phyloP scores from a whole-genome alignment of 164 flowering plant species.

The Tetracentron sinense region DNA sequence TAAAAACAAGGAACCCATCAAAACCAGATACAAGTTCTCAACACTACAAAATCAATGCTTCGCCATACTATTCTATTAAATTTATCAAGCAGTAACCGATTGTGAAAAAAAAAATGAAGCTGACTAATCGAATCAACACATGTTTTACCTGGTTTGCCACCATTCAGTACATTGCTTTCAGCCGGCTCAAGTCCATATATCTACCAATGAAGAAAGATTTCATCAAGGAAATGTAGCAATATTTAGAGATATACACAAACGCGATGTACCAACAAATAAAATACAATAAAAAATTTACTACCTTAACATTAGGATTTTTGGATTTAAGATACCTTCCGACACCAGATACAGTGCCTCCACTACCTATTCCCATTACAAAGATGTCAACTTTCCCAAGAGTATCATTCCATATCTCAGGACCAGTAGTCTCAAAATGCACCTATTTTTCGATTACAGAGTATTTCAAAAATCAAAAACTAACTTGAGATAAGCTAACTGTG shows the following conservation, averaged over 20 bases:
- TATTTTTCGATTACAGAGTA: constrained; percentile 20
- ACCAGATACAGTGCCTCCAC: constrained; percentile 95
- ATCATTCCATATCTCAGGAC: constrained; percentile 98
- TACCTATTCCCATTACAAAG: constrained; percentile 95
- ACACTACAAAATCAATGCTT: too few relatives aligned
- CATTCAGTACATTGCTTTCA: constrained; percentile 83
- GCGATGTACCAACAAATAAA: not conserved
- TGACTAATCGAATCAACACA: not conserved
- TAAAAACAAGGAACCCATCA: too few relatives aligned
- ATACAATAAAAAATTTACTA: constrained; percentile 16
- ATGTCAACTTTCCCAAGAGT: constrained; percentile 87
- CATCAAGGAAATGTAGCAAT: not conserved
- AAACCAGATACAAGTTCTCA: too few relatives aligned
- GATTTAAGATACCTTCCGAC: constrained; percentile 90
- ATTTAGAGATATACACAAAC: not conserved
- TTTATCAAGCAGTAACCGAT: too few relatives aligned
- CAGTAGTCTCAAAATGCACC: constrained; percentile 95
- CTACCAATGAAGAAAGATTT: constrained; percentile 23
- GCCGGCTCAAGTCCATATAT: constrained; percentile 95
- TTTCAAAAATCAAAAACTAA: not conserved
- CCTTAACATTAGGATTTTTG: constrained; percentile 89
- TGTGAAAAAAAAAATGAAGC: not conserved
- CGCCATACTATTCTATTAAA: too few relatives aligned
- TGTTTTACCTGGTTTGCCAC: constrained; percentile 86
- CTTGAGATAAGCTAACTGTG: too few relatives aligned